Percentiles rank a stretch among this genome's conserved stretches.
Conservation (phyloP, 2,329 filamentous ascomycete genomes). For the Stagonosporopsis vannaccii region DNA sequence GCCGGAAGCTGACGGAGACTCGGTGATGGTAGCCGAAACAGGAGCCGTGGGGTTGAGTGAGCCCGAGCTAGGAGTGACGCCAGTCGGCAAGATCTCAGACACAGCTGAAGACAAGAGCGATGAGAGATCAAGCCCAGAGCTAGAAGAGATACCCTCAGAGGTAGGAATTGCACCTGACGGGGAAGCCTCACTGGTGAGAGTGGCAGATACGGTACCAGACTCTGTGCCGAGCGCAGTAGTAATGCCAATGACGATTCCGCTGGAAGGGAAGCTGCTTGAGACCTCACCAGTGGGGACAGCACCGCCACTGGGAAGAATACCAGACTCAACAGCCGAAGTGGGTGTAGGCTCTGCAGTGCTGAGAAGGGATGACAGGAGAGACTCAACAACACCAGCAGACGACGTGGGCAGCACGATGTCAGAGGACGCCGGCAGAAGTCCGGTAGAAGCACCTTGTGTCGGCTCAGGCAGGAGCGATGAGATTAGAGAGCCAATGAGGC, state of each 20-base stretch:
- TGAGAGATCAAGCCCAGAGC: conserved; percentile 23
- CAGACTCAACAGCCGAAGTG: conserved; percentile 30
- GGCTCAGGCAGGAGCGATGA: conserved; percentile 24
- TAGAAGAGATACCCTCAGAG: conserved; percentile 25
- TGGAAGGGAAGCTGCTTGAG: conserved; percentile 21
- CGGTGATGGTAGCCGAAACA: conserved; percentile 11
- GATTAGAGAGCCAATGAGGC: conserved; percentile 19
- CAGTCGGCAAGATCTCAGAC: conserved; percentile 27
- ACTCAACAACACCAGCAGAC: conserved; percentile 19
- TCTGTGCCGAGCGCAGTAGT: conserved; percentile 45
- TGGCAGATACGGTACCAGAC: conserved; percentile 13
- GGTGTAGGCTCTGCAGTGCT: conserved; percentile 19
- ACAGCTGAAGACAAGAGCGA: conserved; percentile 29
- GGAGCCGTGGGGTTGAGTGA: conserved; percentile 20
- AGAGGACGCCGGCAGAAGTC: conserved; percentile 10
- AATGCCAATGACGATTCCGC: conserved; percentile 46
- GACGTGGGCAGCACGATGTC: conserved; percentile 9
- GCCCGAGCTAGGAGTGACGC: conserved; percentile 23
- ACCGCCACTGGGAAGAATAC: conserved; percentile 31
- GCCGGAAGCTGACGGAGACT: conserved; percentile 22
- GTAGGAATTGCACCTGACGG: conserved; percentile 32
- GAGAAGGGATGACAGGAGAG: conserved; percentile 25
- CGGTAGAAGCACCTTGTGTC: conserved; percentile 13
- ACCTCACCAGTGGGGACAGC: conserved; percentile 31
- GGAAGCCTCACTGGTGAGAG: conserved; percentile 19